A percentile compares a stretch with the other conserved stretches of the same genome.
Conservation (phyloP, 2,329 filamentous ascomycete genomes). For the Ilyonectria sp. region DNA sequence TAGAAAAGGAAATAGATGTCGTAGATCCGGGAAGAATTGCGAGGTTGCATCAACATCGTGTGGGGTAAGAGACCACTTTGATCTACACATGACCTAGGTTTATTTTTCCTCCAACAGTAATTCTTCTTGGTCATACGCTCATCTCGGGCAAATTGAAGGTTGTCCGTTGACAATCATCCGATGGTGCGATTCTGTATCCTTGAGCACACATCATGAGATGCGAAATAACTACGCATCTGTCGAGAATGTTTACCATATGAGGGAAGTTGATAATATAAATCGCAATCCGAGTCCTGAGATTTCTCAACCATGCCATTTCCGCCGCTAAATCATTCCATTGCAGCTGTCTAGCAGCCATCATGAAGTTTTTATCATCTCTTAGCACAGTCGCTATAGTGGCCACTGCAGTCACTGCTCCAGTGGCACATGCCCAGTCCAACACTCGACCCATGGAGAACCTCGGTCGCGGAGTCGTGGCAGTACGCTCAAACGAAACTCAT, state of each 20-base stretch:
- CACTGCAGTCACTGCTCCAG: not conserved
- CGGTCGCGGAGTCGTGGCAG: constrained; percentile 40
- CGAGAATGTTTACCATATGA: not conserved
- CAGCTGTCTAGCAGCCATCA: not conserved
- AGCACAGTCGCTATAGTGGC: not conserved
- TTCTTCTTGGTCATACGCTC: not conserved
- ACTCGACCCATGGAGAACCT: constrained; percentile 37
- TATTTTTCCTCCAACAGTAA: not conserved
- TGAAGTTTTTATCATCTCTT: not conserved
- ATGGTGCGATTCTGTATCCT: not conserved
- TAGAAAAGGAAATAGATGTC: no score
- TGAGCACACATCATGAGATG: not conserved
- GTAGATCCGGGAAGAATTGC: no score
- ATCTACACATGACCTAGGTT: not conserved
- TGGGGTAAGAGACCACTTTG: no score
- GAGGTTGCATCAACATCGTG: no score
- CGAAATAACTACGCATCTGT: no score
- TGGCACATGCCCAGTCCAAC: not conserved
- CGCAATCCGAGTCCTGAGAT: not conserved
- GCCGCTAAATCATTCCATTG: not conserved
- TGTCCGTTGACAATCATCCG: not conserved
- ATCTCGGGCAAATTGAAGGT: not conserved
- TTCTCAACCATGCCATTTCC: not conserved
- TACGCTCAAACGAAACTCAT: constrained; percentile 35
- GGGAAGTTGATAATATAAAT: not conserved